Evolutionary conservation across 352 stramenopile genomes (phyloP), one percentile per base, ranked within the genome.

Genomic region (Phytophthora ramorum): DNA sequence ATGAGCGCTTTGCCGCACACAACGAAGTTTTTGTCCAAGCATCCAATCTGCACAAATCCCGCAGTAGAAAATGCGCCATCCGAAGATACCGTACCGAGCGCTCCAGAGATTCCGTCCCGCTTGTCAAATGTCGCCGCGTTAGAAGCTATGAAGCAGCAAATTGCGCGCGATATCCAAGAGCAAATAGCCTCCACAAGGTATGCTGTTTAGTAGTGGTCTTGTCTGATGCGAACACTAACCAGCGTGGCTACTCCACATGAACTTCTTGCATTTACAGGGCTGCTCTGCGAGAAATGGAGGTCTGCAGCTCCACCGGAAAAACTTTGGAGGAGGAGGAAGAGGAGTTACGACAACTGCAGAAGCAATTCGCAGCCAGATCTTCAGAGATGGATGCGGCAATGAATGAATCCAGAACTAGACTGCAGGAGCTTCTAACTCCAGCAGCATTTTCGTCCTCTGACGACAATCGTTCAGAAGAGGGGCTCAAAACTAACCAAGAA

Each of bases 181-280:
- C 79, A 90, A 52, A 74, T 88, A 4, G 66, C 77, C 2, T 48
- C 55, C 20, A 90, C 81, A 1, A 90, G 73, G 81, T 90, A 72
- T 38, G 63, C 7, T 10, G 4, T 22, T 10, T 16, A 14, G 22
- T 20, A 12, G 16, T 44, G 14, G 16, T 44, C 16, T 44, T 19
- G n/a, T 22, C n/a, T 19, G n/a, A 12, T 44, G 38, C 8, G 6
- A 4, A 19, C 5, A 16, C 16, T 44, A 13, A 20, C n/a, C 16
- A 44, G 22, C n/a, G 34, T n/a, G 35, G 0, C 35, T 41, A 7
- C 35, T 41, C 12, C 16, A n/a, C 2, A 40, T 3, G 37, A 7
- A 6, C n/a, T 22, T 44, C 6, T 20, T 44, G 5, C 2, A 20
- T 4, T 9, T 13, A 22, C 32, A 87, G 78, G 20, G 60, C 66